Conservation (phyloP, 345 rosid species). For the Gossypium ekmanianum region DNA sequence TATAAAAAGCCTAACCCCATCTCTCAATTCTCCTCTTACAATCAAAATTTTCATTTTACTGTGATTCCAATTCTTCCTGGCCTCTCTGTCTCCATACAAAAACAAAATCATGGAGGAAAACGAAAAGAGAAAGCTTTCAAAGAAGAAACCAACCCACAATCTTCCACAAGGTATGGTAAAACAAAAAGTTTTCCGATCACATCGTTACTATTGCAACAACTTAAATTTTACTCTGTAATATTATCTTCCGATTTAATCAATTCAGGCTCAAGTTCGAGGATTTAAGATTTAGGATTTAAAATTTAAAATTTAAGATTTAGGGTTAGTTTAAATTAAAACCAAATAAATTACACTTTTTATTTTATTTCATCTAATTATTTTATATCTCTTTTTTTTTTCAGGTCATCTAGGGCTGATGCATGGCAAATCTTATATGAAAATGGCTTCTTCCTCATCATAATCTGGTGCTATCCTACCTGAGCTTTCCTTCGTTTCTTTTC, state of each 20-base stretch:
- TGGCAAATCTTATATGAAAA: background rate
- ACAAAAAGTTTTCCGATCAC: background rate
- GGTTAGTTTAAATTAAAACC: background rate
- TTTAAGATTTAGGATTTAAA: no score
- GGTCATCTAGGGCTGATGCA: slow-evolving; percentile 16
- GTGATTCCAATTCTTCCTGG: slow-evolving; percentile 3
- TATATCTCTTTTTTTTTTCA: background rate
- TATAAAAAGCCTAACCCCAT: slow-evolving; percentile 14
- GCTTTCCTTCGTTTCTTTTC: slow-evolving; percentile 41
- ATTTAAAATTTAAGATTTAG: no score
- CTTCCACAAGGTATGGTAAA: slow-evolving; percentile 36
- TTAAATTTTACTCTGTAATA: no score
- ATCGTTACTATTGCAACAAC: no score
- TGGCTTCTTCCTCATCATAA: slow-evolving; percentile 24
- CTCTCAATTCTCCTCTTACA: slow-evolving; percentile 5
- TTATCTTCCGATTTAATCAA: no score
- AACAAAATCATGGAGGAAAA: slow-evolving; percentile 24
- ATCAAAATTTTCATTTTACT: background rate
- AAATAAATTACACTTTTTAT: background rate
- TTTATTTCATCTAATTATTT: background rate
- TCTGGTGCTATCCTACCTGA: slow-evolving; percentile 86
- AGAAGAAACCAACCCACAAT: slow-evolving; percentile 36
- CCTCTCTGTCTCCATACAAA: slow-evolving; percentile 17
- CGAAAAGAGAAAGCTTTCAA: slow-evolving; percentile 30
- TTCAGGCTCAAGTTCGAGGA: background rate